phyloP scores from a whole-genome alignment of 2,329 filamentous ascomycete genomes.

The Furcasterigmium furcatum region DNA sequence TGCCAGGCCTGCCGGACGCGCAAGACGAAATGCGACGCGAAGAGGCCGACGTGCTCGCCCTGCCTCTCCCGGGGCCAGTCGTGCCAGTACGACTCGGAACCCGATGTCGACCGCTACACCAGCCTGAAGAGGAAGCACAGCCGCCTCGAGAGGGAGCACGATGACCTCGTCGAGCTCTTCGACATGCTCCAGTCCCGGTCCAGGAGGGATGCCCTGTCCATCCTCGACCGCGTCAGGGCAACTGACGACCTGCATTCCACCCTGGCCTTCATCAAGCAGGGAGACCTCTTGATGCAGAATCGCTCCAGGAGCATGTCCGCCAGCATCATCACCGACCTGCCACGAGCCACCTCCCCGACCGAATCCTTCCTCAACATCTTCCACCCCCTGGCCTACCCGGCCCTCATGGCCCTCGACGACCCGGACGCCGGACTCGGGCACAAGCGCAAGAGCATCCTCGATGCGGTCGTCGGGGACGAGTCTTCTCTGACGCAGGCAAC shows the following conservation, averaged over 20 bases:
- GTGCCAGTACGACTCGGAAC: neutral
- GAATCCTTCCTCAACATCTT: neutral
- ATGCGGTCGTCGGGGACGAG: neutral
- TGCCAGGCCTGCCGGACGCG: slow-evolving; percentile 16
- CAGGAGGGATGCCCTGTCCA: neutral
- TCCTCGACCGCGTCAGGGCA: neutral
- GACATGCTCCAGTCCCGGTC: neutral
- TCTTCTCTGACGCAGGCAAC: neutral
- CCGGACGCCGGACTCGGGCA: neutral
- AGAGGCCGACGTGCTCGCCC: neutral
- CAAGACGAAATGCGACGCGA: slow-evolving; percentile 13
- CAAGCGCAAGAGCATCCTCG: neutral
- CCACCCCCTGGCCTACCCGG: neutral
- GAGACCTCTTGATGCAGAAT: neutral
- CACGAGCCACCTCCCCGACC: neutral
- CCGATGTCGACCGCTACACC: neutral
- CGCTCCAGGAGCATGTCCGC: neutral
- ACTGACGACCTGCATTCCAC: neutral
- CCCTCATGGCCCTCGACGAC: neutral
- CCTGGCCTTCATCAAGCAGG: neutral
- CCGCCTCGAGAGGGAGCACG: neutral
- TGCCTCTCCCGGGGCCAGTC: neutral
- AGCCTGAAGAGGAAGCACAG: neutral
- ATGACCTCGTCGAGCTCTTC: neutral
- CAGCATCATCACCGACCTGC: neutral